Base-by-base conservation (phyloP, 2,329 filamentous ascomycete species). In the Ascochyta viciae-villosae region DNA sequence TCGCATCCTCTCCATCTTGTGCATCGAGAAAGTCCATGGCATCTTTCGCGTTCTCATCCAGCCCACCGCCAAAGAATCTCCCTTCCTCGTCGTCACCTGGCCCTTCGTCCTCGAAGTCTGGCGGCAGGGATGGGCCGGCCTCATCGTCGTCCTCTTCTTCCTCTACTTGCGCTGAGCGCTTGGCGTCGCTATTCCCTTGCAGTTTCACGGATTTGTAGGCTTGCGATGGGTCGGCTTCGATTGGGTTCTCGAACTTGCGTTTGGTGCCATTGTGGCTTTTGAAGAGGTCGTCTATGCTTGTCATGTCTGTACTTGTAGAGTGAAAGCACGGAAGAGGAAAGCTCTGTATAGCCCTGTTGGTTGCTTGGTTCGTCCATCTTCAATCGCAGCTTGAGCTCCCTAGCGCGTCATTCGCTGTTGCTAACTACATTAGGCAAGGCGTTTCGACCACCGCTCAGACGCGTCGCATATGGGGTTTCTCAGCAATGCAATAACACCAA, bases 41-140 rank as follows among this genome's bases (percentile, higher is more conserved):
- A 65, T 92, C 86, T 2, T 87, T 88, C 63, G 96, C 92, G 63
- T 91, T 84, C 54, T 88, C 84, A 24, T 89, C 91, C 66, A 99
- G 89, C 31, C 95, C 95, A 50, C 92, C 91, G 39, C 94, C 95
- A 67, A 97, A 99, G 80, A 99, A 99, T 10, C 95, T 88, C 1
- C 94, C 95, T 62, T 96, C 95, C 49, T 96, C 92, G 66, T 96
- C 93, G 50, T 77, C 74, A 10, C 84, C 83, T 29, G 75, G 78
- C 46, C 84, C 83, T 43, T 85, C 85, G 33, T 82, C 78, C 49
- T 82, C 82, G 24, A 84, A 80, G 60, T 85, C 85, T 13, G 85
- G 73, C 7, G 76, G 83, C 33, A 84, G 77, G 39, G 85, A 81
- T 1, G 83, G 83, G 0, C 83, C 84, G 2, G 83, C 81, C 58